Percentiles rank a stretch among this genome's conserved stretches.
Conservation (phyloP, 2,329 filamentous ascomycete genomes). For the Botryotinia globosa region DNA sequence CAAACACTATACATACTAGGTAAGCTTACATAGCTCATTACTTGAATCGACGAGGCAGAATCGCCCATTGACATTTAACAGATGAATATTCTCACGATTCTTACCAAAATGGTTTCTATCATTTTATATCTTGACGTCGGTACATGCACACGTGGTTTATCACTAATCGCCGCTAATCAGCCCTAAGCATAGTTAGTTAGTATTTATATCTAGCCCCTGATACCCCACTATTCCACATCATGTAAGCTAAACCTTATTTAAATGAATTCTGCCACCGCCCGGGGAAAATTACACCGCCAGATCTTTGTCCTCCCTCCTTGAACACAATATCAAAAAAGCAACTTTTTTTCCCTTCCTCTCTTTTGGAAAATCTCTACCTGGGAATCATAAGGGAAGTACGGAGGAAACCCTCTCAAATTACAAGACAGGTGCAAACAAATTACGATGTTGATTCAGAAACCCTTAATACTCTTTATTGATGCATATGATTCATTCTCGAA, state of each 20-base stretch:
- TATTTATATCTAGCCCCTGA: not conserved
- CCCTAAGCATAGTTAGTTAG: constrained; percentile 10
- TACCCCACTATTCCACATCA: not conserved
- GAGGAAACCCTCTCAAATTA: not conserved
- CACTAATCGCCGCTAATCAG: constrained; percentile 17
- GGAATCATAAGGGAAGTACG: not conserved
- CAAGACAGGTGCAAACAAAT: constrained; percentile 16
- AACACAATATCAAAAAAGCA: constrained; percentile 1
- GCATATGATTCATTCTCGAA: constrained; percentile 97
- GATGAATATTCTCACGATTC: not conserved
- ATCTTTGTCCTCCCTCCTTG: constrained; percentile 8
- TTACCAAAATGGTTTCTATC: not conserved
- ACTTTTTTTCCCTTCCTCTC: not conserved
- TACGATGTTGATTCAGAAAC: constrained; percentile 35
- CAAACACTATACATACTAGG: not conserved
- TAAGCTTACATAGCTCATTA: not conserved
- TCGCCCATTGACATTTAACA: not conserved
- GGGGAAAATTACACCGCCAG: constrained; percentile 14
- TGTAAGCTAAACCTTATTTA: not conserved
- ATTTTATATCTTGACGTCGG: constrained; percentile 19
- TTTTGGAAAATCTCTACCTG: not conserved
- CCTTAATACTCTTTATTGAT: constrained; percentile 78
- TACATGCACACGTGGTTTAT: not conserved
- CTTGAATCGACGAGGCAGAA: not conserved
- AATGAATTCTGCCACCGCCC: constrained; percentile 2